Percentiles rank a stretch among this genome's conserved stretches.
phyloP scores from a whole-genome alignment of 1,139 yeast species.

The Pneumocystis sp. region DNA sequence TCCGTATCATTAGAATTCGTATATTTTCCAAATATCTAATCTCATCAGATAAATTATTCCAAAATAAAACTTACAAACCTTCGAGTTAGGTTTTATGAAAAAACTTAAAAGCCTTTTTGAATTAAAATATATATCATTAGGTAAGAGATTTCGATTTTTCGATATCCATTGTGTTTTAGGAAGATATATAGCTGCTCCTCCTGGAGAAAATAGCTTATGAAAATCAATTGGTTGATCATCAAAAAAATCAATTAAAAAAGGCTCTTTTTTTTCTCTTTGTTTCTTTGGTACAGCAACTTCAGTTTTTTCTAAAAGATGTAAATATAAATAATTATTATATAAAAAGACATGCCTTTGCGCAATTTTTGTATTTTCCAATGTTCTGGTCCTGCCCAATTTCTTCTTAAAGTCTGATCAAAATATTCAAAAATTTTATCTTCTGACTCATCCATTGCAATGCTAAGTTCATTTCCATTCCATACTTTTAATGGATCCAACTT shows the following conservation, averaged over 20 bases:
- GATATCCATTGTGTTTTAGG: constrained; percentile 32
- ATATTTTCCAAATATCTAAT: constrained; percentile 1
- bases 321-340: constrained; percentile 16
- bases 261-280: constrained; percentile 23
- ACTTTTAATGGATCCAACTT: background rate
- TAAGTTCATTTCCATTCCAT: constrained; percentile 1
- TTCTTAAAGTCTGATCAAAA: constrained; percentile 54
- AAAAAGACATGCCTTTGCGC: constrained; percentile 20
- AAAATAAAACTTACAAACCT: constrained; percentile 10
- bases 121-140: constrained; percentile 61
- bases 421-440: constrained; percentile 64
- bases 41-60: constrained; percentile 6
- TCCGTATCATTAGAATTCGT: constrained; percentile 3
- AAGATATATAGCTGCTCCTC: constrained; percentile 29
- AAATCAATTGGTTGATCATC: constrained; percentile 32
- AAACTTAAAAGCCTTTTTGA: constrained; percentile 53
- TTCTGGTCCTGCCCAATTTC: constrained; percentile 83
- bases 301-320: background rate
- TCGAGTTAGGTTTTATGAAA: constrained; percentile 48
- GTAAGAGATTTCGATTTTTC: constrained; percentile 38
- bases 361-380: constrained; percentile 75
- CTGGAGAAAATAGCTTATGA: constrained; percentile 37
- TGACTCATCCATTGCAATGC: constrained; percentile 17
- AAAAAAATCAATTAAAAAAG: constrained; percentile 38
- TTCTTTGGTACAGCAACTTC: constrained; percentile 8